Conservation (phyloP, 2,329 filamentous ascomycete genomes). For the Ceratocystis diversiconidia region DNA sequence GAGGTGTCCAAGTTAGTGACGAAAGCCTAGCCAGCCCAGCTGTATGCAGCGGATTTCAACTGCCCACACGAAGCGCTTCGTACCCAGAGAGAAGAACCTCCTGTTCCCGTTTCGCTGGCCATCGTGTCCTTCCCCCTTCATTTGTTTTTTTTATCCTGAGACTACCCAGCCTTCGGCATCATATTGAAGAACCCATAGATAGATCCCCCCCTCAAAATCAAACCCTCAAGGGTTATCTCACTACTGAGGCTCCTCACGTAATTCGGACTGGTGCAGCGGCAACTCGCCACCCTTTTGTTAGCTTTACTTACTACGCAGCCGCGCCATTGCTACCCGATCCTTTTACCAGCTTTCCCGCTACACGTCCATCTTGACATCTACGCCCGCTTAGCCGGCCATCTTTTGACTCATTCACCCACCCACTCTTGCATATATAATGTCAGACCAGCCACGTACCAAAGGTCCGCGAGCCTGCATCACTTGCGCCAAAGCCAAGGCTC, state of each 20-base stretch:
- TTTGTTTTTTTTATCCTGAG: not conserved
- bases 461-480: conserved; percentile 37
- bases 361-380: not conserved
- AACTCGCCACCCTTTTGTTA: not conserved
- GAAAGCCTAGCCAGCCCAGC: too few relatives aligned
- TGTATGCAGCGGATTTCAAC: too few relatives aligned
- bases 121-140: not conserved
- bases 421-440: not conserved
- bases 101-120: not conserved
- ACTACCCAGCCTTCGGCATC: not conserved
- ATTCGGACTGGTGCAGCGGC: not conserved
- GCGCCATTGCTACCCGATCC: not conserved
- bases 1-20: too few relatives aligned
- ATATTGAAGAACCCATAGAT: not conserved
- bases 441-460: conserved; percentile 22
- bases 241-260: not conserved
- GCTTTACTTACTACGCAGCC: not conserved
- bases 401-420: not conserved
- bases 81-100: not conserved
- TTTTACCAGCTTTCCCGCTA: not conserved
- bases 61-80: too few relatives aligned
- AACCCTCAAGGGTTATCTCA: not conserved
- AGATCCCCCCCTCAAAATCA: not conserved
- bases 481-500: conserved; percentile 38
- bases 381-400: not conserved